A percentile compares a stretch with the other conserved stretches of the same genome.
These are phyloP conservation scores for Colletotrichum agaves DNA, from an alignment of 2,329 filamentous ascomycete genomes.

Conservation along the genomic window DNA sequence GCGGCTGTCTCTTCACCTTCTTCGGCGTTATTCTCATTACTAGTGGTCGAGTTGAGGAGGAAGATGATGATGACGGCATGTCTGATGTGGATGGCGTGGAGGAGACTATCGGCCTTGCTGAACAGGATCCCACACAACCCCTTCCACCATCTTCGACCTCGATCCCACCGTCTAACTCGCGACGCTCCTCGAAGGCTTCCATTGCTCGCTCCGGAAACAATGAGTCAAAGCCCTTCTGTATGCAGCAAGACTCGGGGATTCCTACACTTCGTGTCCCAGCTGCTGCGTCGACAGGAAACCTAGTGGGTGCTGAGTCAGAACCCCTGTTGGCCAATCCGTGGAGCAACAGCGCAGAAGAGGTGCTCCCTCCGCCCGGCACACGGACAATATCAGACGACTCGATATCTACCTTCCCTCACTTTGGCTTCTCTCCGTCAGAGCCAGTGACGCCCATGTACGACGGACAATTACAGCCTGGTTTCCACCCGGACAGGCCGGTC, in stretches of 20 bases:
- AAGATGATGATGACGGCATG: conserved; percentile 64
- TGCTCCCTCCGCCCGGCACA: conserved; percentile 48
- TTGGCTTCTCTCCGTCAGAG: conserved; percentile 43
- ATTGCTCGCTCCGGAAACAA: conserved; percentile 54
- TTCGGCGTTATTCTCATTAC: conserved; percentile 98
- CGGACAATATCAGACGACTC: conserved; percentile 52
- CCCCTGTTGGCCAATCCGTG: conserved; percentile 58
- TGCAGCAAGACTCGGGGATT: conserved; percentile 49
- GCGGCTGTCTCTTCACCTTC: conserved; percentile 92
- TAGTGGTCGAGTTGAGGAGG: conserved; percentile 74
- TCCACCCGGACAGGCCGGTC: conserved; percentile 37
- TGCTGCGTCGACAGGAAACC: conserved; percentile 45
- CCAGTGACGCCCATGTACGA: conserved; percentile 48
- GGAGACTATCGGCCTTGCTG: conserved; percentile 69
- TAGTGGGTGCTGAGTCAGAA: conserved; percentile 48
- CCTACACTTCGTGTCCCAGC: conserved; percentile 49
- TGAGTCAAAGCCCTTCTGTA: conserved; percentile 49
- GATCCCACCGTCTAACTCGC: conserved; percentile 48
- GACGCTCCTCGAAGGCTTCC: conserved; percentile 61
- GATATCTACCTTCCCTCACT: conserved; percentile 42
- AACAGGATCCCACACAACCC: conserved; percentile 62
- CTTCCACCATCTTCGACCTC: conserved; percentile 47
- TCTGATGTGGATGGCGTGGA: conserved; percentile 69
- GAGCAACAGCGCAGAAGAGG: conserved; percentile 50
- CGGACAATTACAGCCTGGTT: conserved; percentile 38